Evolutionary conservation across 306 rosid genomes (phyloP), one percentile per base, ranked within the genome.

Genomic region (Nissolia schottii): DNA sequence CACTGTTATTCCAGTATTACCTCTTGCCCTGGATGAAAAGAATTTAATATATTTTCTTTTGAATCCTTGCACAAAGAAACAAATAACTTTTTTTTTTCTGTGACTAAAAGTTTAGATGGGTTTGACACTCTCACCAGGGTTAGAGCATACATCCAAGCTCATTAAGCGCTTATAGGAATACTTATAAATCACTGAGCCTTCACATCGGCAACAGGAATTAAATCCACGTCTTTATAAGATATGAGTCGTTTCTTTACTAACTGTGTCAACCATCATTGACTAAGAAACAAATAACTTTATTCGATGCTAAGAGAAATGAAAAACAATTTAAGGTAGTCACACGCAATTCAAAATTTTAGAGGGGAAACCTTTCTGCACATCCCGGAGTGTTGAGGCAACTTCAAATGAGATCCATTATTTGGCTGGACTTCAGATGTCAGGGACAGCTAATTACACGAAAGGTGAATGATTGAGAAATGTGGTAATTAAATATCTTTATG

Each of bases 31-130:
- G 82, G 79, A 79, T 71, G 87, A 84, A 85, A 81, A 80, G 77
- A 75, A 75, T 70, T 73, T 59, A 69, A 82, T 81, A 85, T 86
- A 84, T 91, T 91, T 89, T 91, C 95, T 87, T 94, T 94, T 79
- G 90, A 86, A 64, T 89, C 96, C 96, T 94, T 89, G 78, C 84
- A 79, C 91, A 87, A 80, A 81, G 84, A 67, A 81, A 85, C 54
- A 77, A 71, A 88, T 53, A 74, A 81, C 80, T 90, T 86, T 86
- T n/a, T n/a, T n/a, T n/a, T n/a, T n/a, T n/a, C n/a, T n/a, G n/a
- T n/a, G n/a, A n/a, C n/a, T n/a, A n/a, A n/a, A n/a, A n/a, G n/a
- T n/a, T n/a, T n/a, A n/a, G n/a, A n/a, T n/a, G n/a, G n/a, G n/a
- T n/a, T n/a, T n/a, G n/a, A n/a, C n/a, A n/a, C n/a, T n/a, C n/a